phyloP scores from a whole-genome alignment of 2,329 filamentous ascomycete genomes.

The Scedosporium minutisporum region DNA sequence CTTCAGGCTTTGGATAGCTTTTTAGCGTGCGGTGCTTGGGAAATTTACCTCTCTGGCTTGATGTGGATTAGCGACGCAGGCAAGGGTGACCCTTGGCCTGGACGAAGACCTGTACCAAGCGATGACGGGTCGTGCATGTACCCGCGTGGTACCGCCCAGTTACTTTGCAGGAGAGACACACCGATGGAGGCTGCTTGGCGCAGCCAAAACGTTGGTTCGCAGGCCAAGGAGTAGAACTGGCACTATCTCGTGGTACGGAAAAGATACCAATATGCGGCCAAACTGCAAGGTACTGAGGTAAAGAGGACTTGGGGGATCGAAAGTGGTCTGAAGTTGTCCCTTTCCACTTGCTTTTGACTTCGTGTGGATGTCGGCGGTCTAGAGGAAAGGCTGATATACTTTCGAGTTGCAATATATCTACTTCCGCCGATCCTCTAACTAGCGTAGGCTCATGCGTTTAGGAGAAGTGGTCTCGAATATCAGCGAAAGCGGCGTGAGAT shows the following conservation, averaged over 20 bases:
- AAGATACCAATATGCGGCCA: not conserved
- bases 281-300: not conserved
- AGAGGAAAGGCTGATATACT: not conserved
- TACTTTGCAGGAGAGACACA: not conserved
- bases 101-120: not conserved
- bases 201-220: not conserved
- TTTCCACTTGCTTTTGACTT: not conserved
- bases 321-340: not conserved
- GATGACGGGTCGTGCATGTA: not conserved
- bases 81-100: not conserved
- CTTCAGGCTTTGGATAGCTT: not conserved
- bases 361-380: not conserved
- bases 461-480: not conserved
- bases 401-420: not conserved
- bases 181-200: not conserved
- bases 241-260: not conserved
- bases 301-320: not conserved
- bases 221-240: not conserved
- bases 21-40: not conserved
- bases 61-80: not conserved
- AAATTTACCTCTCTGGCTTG: slow-evolving; percentile 1
- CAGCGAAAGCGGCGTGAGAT: not conserved
- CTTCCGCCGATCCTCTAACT: not conserved
- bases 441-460: not conserved
- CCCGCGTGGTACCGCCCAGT: not conserved